A percentile compares a stretch with the other conserved stretches of the same genome.
Evolutionary conservation across 208 protist species (phyloP).

Genomic region (Phytomonas serpens): DNA sequence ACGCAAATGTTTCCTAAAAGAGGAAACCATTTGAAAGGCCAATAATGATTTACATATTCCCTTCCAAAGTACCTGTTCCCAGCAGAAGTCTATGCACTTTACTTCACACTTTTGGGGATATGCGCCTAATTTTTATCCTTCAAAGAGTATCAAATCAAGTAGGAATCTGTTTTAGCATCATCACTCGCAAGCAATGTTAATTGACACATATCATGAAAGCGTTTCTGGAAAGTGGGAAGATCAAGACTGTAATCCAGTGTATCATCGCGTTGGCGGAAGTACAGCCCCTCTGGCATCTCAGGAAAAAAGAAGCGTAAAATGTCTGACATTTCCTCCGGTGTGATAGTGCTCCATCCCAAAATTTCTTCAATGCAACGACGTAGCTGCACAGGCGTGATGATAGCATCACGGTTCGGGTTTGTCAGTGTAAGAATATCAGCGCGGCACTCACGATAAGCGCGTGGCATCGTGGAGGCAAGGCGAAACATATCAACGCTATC

Average conservation of each 20-base stretch:
- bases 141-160: neutral
- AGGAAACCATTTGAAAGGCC: neutral
- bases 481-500: constrained; percentile 84
- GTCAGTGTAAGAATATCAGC: constrained; percentile 64
- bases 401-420: constrained; percentile 66
- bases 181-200: constrained; percentile 24
- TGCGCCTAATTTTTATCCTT: neutral
- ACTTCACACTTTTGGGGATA: neutral
- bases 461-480: constrained; percentile 77
- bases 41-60: constrained; percentile 9
- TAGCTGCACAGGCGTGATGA: constrained; percentile 82
- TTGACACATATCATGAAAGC: constrained; percentile 65
- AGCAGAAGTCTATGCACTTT: neutral
- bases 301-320: constrained; percentile 85
- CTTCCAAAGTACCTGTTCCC: neutral
- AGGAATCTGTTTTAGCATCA: neutral
- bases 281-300: constrained; percentile 40
- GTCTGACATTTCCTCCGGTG: constrained; percentile 56
- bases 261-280: constrained; percentile 47
- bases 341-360: constrained; percentile 35
- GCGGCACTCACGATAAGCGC: constrained; percentile 51
- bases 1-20: neutral
- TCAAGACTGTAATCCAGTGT: constrained; percentile 39
- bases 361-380: constrained; percentile 80
- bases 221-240: constrained; percentile 63